Evolutionary conservation across 164 flowering plant genomes (phyloP).

Genomic region (Cinnamomum chago): DNA sequence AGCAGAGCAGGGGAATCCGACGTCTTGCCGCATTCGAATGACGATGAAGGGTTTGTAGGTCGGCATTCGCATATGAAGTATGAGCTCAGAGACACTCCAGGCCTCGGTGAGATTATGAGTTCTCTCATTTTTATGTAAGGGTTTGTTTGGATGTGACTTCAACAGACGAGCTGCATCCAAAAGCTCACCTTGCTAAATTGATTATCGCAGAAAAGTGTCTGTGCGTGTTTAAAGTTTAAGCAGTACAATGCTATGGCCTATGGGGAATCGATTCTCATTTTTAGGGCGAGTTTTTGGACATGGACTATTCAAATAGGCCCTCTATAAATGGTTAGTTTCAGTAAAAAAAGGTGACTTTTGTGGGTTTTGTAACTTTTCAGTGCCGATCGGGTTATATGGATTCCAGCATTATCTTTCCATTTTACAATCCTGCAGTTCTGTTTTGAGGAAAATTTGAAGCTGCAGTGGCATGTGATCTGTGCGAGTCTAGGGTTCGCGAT

Average conservation of each 20-base stretch:
- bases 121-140: neutral
- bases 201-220: too few species aligned
- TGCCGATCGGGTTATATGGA: constrained; percentile 90
- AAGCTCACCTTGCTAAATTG: too few species aligned
- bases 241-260: too few species aligned
- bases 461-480: too few species aligned
- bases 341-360: neutral
- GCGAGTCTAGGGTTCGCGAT: too few species aligned
- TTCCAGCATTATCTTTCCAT: constrained; percentile 89
- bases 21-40: constrained; percentile 47
- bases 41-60: constrained; percentile 55
- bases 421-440: too few species aligned
- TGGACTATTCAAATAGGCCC: too few species aligned
- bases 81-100: constrained; percentile 91
- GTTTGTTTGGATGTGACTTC: neutral
- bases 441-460: too few species aligned
- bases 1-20: constrained; percentile 43
- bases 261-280: too few species aligned
- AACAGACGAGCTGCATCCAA: neutral
- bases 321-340: neutral
- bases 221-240: too few species aligned
- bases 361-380: constrained; percentile 36
- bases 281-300: too few species aligned
- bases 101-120: constrained; percentile 56
- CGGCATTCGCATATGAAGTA: constrained; percentile 86